phyloP scores from a whole-genome alignment of 2,329 filamentous ascomycete genomes.

The Lasiodiplodia theobromae region DNA sequence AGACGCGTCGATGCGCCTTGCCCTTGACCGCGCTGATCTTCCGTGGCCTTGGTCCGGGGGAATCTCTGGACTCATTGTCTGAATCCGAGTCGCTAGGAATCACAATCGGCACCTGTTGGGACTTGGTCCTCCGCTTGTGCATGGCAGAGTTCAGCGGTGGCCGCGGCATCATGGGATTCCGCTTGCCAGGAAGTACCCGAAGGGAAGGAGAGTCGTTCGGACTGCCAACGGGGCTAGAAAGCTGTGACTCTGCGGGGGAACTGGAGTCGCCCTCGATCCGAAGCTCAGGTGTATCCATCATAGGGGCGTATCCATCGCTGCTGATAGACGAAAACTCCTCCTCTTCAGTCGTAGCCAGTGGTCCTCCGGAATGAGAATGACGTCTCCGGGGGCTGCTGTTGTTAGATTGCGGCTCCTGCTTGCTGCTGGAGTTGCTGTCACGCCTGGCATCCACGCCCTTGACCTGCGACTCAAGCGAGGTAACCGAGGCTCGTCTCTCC shows the following conservation, averaged over 20 bases:
- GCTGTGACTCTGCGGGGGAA: not conserved
- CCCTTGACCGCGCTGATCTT: not conserved
- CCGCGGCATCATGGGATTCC: constrained; percentile 39
- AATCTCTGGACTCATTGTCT: constrained; percentile 13
- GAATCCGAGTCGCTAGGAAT: constrained; percentile 17
- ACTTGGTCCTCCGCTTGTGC: constrained; percentile 42
- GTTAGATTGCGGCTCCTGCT: constrained; percentile 3
- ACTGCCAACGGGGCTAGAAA: constrained; percentile 31
- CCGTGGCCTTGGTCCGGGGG: not conserved
- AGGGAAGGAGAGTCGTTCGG: constrained; percentile 47
- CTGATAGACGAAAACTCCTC: not conserved
- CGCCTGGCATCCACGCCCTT: constrained; percentile 39
- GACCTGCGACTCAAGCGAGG: constrained; percentile 41
- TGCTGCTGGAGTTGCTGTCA: constrained; percentile 15
- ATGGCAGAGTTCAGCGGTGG: constrained; percentile 54
- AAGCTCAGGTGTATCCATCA: constrained; percentile 2
- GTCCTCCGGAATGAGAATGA: constrained; percentile 10
- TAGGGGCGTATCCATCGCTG: constrained; percentile 6
- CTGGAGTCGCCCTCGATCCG: not conserved
- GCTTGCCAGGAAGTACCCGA: constrained; percentile 37
- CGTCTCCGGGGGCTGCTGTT: constrained; percentile 16
- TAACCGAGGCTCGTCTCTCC: constrained; percentile 41
- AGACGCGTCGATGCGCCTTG: constrained; percentile 11
- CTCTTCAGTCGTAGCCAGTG: constrained; percentile 3
- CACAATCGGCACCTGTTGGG: constrained; percentile 12